Conservation (phyloP, 306 rosid species). For the Prosopis cineraria region DNA sequence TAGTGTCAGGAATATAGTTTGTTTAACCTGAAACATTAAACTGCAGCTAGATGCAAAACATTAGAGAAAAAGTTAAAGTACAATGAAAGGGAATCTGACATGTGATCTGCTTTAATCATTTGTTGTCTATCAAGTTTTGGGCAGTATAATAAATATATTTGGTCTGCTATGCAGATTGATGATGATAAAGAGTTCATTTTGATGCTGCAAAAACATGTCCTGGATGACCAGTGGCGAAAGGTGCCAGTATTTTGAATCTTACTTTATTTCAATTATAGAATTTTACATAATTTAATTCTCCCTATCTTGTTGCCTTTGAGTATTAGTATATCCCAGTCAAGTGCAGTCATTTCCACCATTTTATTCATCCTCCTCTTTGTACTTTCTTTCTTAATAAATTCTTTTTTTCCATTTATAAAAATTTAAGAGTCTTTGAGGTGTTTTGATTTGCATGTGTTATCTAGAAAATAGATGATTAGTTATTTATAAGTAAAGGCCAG, state of each 20-base stretch:
- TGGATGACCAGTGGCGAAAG: constrained; percentile 87
- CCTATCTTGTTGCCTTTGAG: neutral
- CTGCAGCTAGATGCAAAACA: neutral
- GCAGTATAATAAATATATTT: constrained; percentile 1
- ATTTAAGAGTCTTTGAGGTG: neutral
- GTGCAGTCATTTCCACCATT: constrained; percentile 12
- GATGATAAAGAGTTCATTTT: constrained; percentile 55
- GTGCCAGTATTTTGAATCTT: constrained; percentile 39
- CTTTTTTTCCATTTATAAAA: neutral
- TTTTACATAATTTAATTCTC: neutral
- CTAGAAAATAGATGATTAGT: neutral
- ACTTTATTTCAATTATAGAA: neutral
- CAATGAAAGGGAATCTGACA: constrained; percentile 11
- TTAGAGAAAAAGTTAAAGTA: neutral
- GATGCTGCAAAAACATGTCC: constrained; percentile 72
- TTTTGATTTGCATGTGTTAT: neutral
- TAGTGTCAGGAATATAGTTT: constrained; percentile 17
- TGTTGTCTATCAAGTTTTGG: constrained; percentile 17
- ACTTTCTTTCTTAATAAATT: neutral
- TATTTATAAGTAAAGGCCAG: neutral
- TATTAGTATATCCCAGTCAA: neutral
- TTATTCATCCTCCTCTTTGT: constrained; percentile 8
- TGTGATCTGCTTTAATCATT: constrained; percentile 29
- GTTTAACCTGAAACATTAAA: constrained; percentile 22
- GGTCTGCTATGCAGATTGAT: constrained; percentile 61